phyloP scores from a whole-genome alignment of 192 early-diverging fungal species.

The Phlyctochytrium planicorne region DNA sequence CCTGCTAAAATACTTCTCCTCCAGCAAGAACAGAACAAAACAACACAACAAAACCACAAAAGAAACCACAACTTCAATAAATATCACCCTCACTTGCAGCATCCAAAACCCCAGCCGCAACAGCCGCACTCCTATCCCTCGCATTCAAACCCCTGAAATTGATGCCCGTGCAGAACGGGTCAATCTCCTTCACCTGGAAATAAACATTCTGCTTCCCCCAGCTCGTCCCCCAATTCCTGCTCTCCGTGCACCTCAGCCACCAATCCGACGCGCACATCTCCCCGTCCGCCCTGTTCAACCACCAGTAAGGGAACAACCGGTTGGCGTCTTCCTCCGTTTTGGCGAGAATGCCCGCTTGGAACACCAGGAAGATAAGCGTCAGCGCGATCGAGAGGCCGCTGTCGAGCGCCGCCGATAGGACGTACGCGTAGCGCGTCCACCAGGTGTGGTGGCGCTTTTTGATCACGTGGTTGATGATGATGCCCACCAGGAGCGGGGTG shows the following conservation, averaged over 20 bases:
- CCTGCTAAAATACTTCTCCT: no score
- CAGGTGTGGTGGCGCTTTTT: conserved; percentile 29
- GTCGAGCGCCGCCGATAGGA: conserved; percentile 62
- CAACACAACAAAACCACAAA: no score
- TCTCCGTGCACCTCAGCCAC: neutral
- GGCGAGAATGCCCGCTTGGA: no score
- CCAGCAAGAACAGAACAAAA: no score
- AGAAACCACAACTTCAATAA: no score
- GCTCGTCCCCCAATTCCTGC: conserved; percentile 14
- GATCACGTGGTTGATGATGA: conserved; percentile 8
- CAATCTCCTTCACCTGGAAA: no score
- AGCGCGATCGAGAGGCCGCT: conserved; percentile 46
- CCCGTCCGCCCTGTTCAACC: neutral
- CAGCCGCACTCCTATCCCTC: neutral
- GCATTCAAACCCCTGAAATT: neutral
- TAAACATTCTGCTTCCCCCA: conserved; percentile 6
- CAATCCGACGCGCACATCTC: neutral
- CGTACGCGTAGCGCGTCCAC: conserved; percentile 69
- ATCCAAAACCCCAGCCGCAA: no score
- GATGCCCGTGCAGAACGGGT: no score
- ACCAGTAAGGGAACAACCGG: neutral
- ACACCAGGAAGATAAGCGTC: conserved; percentile 18
- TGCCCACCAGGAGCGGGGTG: conserved; percentile 15
- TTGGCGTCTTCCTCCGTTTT: neutral
- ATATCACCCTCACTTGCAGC: no score